Evolutionary conservation across 169 alveolate genomes (phyloP).

Genomic region (Plasmodium vinckei): DNA sequence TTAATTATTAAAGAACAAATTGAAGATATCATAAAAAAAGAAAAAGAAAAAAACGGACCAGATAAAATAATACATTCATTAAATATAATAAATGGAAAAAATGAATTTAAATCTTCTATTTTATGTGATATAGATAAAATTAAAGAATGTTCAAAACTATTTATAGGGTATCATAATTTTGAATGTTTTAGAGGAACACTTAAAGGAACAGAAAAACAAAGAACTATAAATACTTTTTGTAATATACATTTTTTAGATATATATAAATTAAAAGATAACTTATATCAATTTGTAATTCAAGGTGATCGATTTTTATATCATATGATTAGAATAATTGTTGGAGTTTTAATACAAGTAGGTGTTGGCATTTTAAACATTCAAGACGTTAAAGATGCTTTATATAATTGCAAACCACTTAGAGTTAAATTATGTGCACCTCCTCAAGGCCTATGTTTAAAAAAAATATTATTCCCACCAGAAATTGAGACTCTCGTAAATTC

Average conservation of each 20-base stretch:
- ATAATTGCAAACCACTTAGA: conserved; percentile 46
- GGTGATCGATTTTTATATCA: conserved; percentile 84
- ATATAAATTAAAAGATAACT: conserved; percentile 38
- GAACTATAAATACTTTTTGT: conserved; percentile 39
- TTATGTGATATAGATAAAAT: conserved; percentile 54
- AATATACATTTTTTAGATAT: conserved; percentile 48
- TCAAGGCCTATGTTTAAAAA: conserved; percentile 55
- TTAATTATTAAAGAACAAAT: not conserved
- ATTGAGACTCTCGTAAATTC: not conserved
- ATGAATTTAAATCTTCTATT: conserved; percentile 18
- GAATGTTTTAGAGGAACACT: conserved; percentile 51
- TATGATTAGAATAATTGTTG: conserved; percentile 84
- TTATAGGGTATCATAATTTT: conserved; percentile 52
- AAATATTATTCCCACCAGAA: conserved; percentile 13
- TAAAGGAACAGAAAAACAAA: conserved; percentile 56
- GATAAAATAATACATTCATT: conserved; percentile 23
- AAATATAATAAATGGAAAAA: conserved; percentile 20
- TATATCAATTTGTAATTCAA: conserved; percentile 72
- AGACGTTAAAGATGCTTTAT: conserved; percentile 49
- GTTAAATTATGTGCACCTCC: conserved; percentile 71
- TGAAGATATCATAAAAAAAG: not conserved
- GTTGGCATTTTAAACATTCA: conserved; percentile 20
- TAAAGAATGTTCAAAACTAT: conserved; percentile 47
- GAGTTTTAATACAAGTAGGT: conserved; percentile 81
- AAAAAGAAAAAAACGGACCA: not conserved